A percentile compares a stretch with the other conserved stretches of the same genome.
Evolutionary conservation across 352 stramenopile species (phyloP).

Genomic region (Phytophthora boehmeriae): DNA sequence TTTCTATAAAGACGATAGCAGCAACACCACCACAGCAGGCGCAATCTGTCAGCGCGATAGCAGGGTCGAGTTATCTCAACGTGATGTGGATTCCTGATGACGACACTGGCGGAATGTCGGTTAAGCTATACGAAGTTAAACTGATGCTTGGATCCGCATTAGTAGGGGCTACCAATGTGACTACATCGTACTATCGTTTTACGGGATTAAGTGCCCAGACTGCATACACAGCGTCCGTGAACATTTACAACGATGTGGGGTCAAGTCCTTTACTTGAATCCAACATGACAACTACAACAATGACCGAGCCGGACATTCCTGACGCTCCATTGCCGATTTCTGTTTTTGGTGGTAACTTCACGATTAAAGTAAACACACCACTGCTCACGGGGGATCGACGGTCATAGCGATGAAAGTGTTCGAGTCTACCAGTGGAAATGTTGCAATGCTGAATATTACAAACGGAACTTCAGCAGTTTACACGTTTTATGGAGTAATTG

Average conservation of each 20-base stretch:
- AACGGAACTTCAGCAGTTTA: slow-evolving; percentile 9
- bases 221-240: slow-evolving; percentile 37
- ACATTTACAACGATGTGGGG: slow-evolving; percentile 43
- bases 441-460: slow-evolving; percentile 24
- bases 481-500: slow-evolving; percentile 36
- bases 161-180: slow-evolving; percentile 23
- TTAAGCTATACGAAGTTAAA: slow-evolving; percentile 43
- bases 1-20: slow-evolving; percentile 33
- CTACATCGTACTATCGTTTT: slow-evolving; percentile 33
- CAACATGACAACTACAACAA: slow-evolving; percentile 29
- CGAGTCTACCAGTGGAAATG: slow-evolving; percentile 31
- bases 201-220: slow-evolving; percentile 40
- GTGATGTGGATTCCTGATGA: slow-evolving; percentile 42
- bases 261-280: slow-evolving; percentile 24
- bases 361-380: slow-evolving; percentile 42
- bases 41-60: slow-evolving; percentile 6
- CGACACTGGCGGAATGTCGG: slow-evolving; percentile 49
- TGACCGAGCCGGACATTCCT: slow-evolving; percentile 31
- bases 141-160: slow-evolving; percentile 27
- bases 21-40: slow-evolving; percentile 46
- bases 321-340: slow-evolving; percentile 28
- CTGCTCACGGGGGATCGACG: slow-evolving; percentile 46
- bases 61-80: slow-evolving; percentile 44
- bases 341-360: slow-evolving; percentile 71
- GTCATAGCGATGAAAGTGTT: slow-evolving; percentile 53